Percentiles rank a stretch among this genome's conserved stretches.
phyloP scores from a whole-genome alignment of 2,329 filamentous ascomycete species.

The Beauveria medogensis region DNA sequence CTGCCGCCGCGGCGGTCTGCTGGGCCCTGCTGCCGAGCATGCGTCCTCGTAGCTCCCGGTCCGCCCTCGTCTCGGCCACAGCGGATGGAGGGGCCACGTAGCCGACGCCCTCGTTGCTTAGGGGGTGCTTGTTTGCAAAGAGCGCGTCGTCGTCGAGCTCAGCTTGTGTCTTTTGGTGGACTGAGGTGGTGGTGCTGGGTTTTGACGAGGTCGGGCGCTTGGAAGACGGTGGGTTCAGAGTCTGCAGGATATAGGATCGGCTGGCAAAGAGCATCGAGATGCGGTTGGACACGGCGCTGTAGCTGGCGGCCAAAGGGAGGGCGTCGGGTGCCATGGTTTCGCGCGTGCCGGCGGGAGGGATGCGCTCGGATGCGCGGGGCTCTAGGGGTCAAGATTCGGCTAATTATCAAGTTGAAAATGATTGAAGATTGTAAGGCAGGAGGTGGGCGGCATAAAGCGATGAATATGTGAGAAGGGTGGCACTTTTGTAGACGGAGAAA shows the following conservation, averaged over 20 bases:
- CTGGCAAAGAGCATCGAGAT: conserved; percentile 32
- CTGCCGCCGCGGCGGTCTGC: conserved; percentile 3
- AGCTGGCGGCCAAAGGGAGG: conserved; percentile 30
- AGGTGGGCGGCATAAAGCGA: too few species aligned
- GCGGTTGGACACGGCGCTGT: conserved; percentile 32
- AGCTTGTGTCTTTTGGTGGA: conserved; percentile 5
- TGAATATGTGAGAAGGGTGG: too few species aligned
- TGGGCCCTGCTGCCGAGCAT: conserved; percentile 21
- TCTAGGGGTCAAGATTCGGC: not conserved
- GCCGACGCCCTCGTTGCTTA: conserved; percentile 33
- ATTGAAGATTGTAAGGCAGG: too few species aligned
- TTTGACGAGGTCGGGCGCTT: not conserved
- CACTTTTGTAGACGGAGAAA: too few species aligned
- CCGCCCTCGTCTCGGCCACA: conserved; percentile 18
- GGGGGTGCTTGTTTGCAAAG: conserved; percentile 14
- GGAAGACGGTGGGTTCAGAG: conserved; percentile 15
- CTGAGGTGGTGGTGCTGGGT: conserved; percentile 8
- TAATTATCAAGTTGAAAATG: too few species aligned
- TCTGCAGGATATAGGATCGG: conserved; percentile 25
- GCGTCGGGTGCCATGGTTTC: conserved; percentile 12
- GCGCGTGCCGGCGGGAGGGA: not conserved
- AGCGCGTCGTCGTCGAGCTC: conserved; percentile 22
- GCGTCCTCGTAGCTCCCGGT: conserved; percentile 24
- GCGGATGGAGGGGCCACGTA: conserved; percentile 21
- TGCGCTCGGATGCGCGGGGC: not conserved